These are phyloP conservation scores for Hygrocybe coccinea DNA, from an alignment of 768 basidiomycete genomes.

Conservation along the genomic window DNA sequence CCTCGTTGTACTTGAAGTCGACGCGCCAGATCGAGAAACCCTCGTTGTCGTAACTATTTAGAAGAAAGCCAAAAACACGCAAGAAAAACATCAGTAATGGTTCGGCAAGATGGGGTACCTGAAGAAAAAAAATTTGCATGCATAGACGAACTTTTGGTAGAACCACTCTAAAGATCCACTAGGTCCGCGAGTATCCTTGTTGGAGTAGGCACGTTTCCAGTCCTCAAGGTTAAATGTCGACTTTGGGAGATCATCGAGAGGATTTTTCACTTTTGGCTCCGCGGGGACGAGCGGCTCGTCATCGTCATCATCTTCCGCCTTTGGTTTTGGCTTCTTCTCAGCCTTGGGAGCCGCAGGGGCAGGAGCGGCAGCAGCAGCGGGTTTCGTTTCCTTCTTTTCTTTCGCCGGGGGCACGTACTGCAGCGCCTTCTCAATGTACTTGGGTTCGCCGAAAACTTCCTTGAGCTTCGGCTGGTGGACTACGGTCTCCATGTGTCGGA, in stretches of 20 bases:
- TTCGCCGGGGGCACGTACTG: slow-evolving; percentile 74
- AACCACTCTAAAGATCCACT: slow-evolving; percentile 90
- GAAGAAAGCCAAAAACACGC: neutral
- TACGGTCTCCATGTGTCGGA: slow-evolving; percentile 86
- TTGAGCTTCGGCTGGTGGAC: slow-evolving; percentile 77
- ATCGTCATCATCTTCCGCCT: slow-evolving; percentile 63
- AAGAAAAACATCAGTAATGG: neutral
- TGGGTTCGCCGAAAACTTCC: slow-evolving; percentile 55
- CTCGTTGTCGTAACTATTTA: slow-evolving; percentile 70
- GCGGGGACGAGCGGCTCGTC: slow-evolving; percentile 68
- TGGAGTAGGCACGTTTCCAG: slow-evolving; percentile 97
- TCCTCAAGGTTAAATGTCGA: slow-evolving; percentile 87
- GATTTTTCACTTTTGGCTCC: slow-evolving; percentile 92
- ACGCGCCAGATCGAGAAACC: slow-evolving; percentile 90
- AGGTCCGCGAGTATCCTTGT: slow-evolving; percentile 89
- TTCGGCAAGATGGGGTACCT: no score
- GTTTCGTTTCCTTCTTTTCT: slow-evolving; percentile 66
- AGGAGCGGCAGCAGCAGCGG: slow-evolving; percentile 36
- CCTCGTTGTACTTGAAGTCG: slow-evolving; percentile 95
- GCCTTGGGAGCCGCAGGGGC: slow-evolving; percentile 55
- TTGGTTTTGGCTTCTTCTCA: slow-evolving; percentile 59
- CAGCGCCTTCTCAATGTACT: slow-evolving; percentile 63
- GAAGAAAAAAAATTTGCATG: slow-evolving; percentile 21
- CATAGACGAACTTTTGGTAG: slow-evolving; percentile 77
- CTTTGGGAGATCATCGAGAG: slow-evolving; percentile 86